Conservation (phyloP, 768 basidiomycete species). For the Hypholoma fasciculare region DNA sequence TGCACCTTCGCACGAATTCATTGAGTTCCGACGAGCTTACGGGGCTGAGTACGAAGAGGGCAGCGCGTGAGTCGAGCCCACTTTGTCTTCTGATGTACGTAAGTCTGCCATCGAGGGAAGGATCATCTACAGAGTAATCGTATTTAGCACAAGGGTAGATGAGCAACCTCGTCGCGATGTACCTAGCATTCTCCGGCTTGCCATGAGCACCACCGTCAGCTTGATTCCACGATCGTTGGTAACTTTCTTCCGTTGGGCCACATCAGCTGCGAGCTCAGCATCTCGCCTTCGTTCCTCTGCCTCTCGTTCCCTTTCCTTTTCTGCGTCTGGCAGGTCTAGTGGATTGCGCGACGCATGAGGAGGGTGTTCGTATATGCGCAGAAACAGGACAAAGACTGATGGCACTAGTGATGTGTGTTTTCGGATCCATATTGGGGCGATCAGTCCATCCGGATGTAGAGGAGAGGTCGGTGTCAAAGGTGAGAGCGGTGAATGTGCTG, state of each 20-base stretch:
- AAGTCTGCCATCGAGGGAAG: conserved; percentile 77
- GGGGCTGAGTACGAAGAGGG: conserved; percentile 92
- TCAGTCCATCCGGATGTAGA: conserved; percentile 90
- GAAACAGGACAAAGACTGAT: conserved; percentile 90
- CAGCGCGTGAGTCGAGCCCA: conserved; percentile 87
- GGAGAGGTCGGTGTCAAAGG: conserved; percentile 89
- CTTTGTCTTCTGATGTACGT: conserved; percentile 88
- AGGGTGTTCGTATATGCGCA: conserved; percentile 75
- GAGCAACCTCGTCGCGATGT: conserved; percentile 19
- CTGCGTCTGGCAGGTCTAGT: conserved; percentile 52
- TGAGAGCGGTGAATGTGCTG: conserved; percentile 88
- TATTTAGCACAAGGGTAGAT: background rate
- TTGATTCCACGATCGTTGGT: conserved; percentile 89
- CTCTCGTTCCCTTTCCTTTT: conserved; percentile 56
- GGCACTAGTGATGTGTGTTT: conserved; percentile 94
- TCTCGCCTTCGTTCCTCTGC: conserved; percentile 75
- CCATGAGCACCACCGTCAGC: conserved; percentile 90
- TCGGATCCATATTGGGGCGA: conserved; percentile 97
- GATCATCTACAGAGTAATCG: conserved; percentile 61
- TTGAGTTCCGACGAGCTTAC: conserved; percentile 82
- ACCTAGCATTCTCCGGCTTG: conserved; percentile 89
- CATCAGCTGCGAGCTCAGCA: conserved; percentile 74
- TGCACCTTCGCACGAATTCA: conserved; percentile 85
- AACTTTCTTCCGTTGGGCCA: conserved; percentile 75
- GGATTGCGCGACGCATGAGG: conserved; percentile 47